phyloP scores from a whole-genome alignment of 179 eudicot species.

The Gypsophila paniculata region DNA sequence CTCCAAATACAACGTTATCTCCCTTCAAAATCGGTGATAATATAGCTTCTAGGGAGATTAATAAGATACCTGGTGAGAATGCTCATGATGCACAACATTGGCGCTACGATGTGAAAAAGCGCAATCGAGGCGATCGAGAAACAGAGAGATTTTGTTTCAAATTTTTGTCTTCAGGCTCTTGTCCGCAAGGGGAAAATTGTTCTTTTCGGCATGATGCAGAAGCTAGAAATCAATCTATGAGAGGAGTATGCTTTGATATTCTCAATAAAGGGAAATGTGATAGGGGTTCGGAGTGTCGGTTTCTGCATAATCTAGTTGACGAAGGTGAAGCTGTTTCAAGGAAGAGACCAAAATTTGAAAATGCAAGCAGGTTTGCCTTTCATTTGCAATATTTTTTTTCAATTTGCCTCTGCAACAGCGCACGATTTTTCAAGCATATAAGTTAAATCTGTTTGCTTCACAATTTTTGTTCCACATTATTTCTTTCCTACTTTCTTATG shows the following conservation, averaged over 20 bases:
- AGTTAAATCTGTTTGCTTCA: background rate
- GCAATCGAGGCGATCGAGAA: slow-evolving; percentile 56
- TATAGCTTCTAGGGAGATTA: slow-evolving; percentile 33
- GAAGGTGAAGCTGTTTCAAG: slow-evolving; percentile 45
- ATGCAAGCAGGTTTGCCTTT: slow-evolving; percentile 55
- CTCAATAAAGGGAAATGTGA: slow-evolving; percentile 92
- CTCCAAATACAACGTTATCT: slow-evolving; percentile 66
- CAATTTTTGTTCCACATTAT: background rate
- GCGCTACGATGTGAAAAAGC: slow-evolving; percentile 94
- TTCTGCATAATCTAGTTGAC: slow-evolving; percentile 66
- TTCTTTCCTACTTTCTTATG: background rate
- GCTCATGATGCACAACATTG: slow-evolving; percentile 71
- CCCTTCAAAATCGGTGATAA: slow-evolving; percentile 48
- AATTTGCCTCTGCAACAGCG: background rate
- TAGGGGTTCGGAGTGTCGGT: slow-evolving; percentile 84
- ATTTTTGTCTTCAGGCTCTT: slow-evolving; percentile 72
- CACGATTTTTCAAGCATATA: background rate
- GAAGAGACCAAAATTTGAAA: slow-evolving; percentile 45
- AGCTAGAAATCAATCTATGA: slow-evolving; percentile 71
- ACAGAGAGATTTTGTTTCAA: slow-evolving; percentile 70
- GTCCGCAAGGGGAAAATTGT: slow-evolving; percentile 77
- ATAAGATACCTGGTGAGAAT: slow-evolving; percentile 52
- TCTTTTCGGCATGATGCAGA: slow-evolving; percentile 74
- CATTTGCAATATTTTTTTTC: slow-evolving; percentile 11
- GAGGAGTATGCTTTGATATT: slow-evolving; percentile 94